A percentile compares a stretch with the other conserved stretches of the same genome.
Conservation (phyloP, 2,329 filamentous ascomycete genomes). For the Verticillium alfalfae region DNA sequence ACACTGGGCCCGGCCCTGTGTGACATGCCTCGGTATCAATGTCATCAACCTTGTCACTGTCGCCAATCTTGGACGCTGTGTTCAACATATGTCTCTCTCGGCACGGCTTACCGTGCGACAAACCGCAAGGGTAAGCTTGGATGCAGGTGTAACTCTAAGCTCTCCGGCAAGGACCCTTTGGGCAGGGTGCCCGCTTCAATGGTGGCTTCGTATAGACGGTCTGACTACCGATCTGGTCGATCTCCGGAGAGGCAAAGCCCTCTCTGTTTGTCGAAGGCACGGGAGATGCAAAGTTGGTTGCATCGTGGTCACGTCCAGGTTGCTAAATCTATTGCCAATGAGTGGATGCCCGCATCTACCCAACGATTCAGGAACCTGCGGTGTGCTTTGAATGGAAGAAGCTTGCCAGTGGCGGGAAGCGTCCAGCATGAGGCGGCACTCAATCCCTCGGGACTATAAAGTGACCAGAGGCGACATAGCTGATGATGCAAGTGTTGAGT, state of each 20-base stretch:
- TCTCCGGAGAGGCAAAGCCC: not conserved
- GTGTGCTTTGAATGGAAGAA: too few species aligned
- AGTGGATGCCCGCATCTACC: too few species aligned
- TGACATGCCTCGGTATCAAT: not conserved
- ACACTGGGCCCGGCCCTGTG: not conserved
- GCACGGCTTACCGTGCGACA: not conserved
- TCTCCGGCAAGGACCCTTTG: not conserved
- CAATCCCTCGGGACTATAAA: too few species aligned
- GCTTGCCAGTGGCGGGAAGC: too few species aligned
- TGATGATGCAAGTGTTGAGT: not conserved
- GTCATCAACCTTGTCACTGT: not conserved
- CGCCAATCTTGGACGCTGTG: not conserved
- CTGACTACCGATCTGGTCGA: too few species aligned
- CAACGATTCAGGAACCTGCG: too few species aligned
- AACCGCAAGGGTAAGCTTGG: not conserved
- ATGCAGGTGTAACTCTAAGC: not conserved
- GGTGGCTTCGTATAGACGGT: not conserved
- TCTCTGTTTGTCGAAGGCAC: not conserved
- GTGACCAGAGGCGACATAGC: too few species aligned
- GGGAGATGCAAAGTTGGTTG: not conserved
- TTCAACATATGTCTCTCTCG: not conserved
- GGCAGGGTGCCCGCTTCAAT: not conserved
- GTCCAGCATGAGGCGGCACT: too few species aligned
- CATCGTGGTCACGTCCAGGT: too few species aligned
- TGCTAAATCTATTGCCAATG: too few species aligned